phyloP scores from a whole-genome alignment of 306 rosid genomes.

The Cicer bijugum region DNA sequence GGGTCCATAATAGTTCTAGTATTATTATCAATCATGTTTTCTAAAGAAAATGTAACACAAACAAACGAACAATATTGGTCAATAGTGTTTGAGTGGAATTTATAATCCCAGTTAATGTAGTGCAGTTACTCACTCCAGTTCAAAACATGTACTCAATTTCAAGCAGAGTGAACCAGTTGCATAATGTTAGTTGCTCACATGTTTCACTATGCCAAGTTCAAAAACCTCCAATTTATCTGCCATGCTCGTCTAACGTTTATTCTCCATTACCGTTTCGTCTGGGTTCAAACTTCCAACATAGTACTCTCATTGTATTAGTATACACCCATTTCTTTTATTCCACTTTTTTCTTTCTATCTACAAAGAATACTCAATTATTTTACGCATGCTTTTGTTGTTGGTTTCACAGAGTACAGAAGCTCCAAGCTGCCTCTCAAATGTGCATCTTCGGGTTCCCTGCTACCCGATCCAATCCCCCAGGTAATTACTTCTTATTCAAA shows the following conservation, averaged over 20 bases:
- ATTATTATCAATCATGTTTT: slow-evolving; percentile 15
- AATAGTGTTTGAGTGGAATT: not conserved
- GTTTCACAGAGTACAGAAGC: slow-evolving; percentile 42
- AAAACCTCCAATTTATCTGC: slow-evolving; percentile 24
- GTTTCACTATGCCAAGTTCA: slow-evolving; percentile 18
- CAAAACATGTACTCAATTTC: slow-evolving; percentile 33
- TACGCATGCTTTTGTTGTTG: slow-evolving; percentile 3
- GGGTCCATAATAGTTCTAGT: not conserved
- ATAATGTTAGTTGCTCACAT: slow-evolving; percentile 6
- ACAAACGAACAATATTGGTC: slow-evolving; percentile 15
- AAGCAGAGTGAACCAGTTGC: slow-evolving; percentile 20
- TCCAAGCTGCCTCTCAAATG: slow-evolving; percentile 47
- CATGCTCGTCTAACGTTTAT: not conserved
- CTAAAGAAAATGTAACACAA: not conserved
- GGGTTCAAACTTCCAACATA: not conserved
- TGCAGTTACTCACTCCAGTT: not conserved
- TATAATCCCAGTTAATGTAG: not conserved
- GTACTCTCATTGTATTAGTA: not conserved
- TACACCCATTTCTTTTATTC: not conserved
- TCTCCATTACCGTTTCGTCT: slow-evolving; percentile 40
- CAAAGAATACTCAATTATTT: not conserved
- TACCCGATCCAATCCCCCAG: slow-evolving; percentile 52
- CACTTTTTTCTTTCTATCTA: not conserved
- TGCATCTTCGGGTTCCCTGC: slow-evolving; percentile 44
- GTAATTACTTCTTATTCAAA: slow-evolving; percentile 40